Percentiles rank a stretch among this genome's conserved stretches.
Evolutionary conservation across 805 yeast genomes (phyloP).

Genomic region (Pichia manshurica): DNA sequence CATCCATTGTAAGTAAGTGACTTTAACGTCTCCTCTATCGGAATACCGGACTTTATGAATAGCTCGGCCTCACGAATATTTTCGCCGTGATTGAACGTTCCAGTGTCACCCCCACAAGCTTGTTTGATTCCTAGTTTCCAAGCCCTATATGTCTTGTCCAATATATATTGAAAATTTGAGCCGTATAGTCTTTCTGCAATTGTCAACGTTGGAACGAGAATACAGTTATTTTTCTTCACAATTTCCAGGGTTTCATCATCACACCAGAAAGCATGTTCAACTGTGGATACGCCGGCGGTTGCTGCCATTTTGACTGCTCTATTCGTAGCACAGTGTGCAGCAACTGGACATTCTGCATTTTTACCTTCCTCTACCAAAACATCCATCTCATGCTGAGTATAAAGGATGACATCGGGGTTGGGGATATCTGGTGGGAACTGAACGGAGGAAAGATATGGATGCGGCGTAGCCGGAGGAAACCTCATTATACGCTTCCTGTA

Average conservation of each 20-base stretch:
- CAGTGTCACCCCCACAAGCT: conserved; percentile 29
- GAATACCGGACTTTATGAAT: conserved; percentile 24
- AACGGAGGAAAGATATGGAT: conserved; percentile 26
- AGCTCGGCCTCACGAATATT: conserved; percentile 27
- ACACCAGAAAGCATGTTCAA: conserved; percentile 27
- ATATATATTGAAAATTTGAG: conserved; percentile 16
- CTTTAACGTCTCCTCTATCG: conserved; percentile 19
- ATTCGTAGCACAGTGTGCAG: conserved; percentile 27
- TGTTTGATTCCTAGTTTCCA: conserved; percentile 23
- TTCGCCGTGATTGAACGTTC: conserved; percentile 28
- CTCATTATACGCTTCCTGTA: conserved; percentile 26
- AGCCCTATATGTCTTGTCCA: conserved; percentile 19
- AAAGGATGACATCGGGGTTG: conserved; percentile 25
- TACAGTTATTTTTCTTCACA: conserved; percentile 19
- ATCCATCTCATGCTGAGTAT: conserved; percentile 27
- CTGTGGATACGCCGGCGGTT: conserved; percentile 23
- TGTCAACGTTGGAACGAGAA: conserved; percentile 25
- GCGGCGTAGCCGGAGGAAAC: conserved; percentile 25
- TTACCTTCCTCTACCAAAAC: conserved; percentile 23
- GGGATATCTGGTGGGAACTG: conserved; percentile 24
- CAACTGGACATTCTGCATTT: conserved; percentile 25
- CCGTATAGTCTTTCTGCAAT: conserved; percentile 24
- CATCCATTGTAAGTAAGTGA: conserved; percentile 25
- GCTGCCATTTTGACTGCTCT: conserved; percentile 26
- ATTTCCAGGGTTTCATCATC: conserved; percentile 18